Base-by-base conservation (phyloP, 768 basidiomycete genomes). In the Auriscalpium vulgare region DNA sequence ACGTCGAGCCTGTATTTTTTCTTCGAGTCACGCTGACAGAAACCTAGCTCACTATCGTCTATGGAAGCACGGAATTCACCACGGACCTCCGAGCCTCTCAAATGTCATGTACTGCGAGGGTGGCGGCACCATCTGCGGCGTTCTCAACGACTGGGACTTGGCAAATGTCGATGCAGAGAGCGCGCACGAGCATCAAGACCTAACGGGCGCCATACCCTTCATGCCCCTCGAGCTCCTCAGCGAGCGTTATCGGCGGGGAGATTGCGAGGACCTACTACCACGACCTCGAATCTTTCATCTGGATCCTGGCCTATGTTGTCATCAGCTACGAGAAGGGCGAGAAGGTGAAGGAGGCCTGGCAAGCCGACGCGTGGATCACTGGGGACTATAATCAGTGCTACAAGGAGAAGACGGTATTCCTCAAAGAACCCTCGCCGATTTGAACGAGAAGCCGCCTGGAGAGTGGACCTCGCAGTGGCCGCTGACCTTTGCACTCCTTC, bases 61-160 rank as follows among this genome's bases (percentile, higher is more conserved):
- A 11, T 48, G 47, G 47, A 17, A 11, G 23, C 47, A 16, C 5
- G 21, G 13, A 21, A 44, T 53, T 4, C 19, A 37, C 16, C 51
- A 53, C 14, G 10, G 21, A 13, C 38, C 40, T 36, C 51, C 37
- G 5, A 53, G 40, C 40, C 13, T 44, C 1, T 7, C 16, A 4
- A 53, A 53, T 19, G 37, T 53, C 10, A 44, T 53, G 51, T 13
- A 29, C 23, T 8, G 40, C 17, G 19, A 23, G n/a, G 3, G 21
- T 9, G 9, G 9, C 5, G 43, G 35, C 43, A 3, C 10, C 8
- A 16, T n/a, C 5, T 9, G 19, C 21, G 51, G 51, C 17, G 40
- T 53, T 21, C 51, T 53, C 38, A 44, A 53, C 40, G 51, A 53
- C 51, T 53, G 51, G 51, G 51, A 53, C 44, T 5, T 44, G 13